Base-by-base conservation (phyloP, 495 filamentous ascomycete genomes). In the Xylaria sp. region DNA sequence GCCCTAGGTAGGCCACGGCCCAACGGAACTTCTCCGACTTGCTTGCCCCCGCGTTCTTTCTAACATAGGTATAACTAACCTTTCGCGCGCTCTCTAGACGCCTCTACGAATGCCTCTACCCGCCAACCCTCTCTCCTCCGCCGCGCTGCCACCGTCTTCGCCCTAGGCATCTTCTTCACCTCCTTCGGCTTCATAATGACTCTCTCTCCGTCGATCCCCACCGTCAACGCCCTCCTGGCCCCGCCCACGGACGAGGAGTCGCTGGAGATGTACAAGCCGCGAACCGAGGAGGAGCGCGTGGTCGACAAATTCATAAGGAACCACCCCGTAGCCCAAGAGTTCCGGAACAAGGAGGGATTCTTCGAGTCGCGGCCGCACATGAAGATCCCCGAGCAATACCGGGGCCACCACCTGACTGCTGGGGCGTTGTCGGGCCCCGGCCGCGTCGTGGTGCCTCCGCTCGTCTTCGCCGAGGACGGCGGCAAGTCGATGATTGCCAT, bases 361-460 rank as follows among this genome's bases (percentile, higher is more conserved):
- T 85, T 84, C 29, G 95, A 97, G 77, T 89, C 91, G 21, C 87
- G 97, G 43, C 97, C 97, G 26, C 93, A 97, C 78, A 80, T 97
- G 74, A 95, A 94, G 78, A 91, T 97, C 75, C 93, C 94, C 0
- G 81, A 84, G 48, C 67, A 81, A 2, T 83, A 91, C 78, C 90
- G 91, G 41, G 77, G 76, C 1, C 90, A 93, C 78, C 97, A 90
- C 78, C 85, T 99, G 35, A 98, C 94, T 0, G 93, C 87, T 31
- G 95, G 95, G 2, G 91, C 91, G 24, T 85, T 99, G 5, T 74
- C 90, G 29, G 94, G 95, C 2, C 88, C 90, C 0, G 90, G 91
- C 31, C 91, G 85, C 77, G 89, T 99, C 57, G 90, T 89, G 15
- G 93, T 97, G 0, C 96, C 96, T 9, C 96, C 96, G 3, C 85